Percentiles rank a stretch among this genome's conserved stretches.
Evolutionary conservation across 257 asterid genomes (phyloP).

Genomic region (Solanum bukasovii): DNA sequence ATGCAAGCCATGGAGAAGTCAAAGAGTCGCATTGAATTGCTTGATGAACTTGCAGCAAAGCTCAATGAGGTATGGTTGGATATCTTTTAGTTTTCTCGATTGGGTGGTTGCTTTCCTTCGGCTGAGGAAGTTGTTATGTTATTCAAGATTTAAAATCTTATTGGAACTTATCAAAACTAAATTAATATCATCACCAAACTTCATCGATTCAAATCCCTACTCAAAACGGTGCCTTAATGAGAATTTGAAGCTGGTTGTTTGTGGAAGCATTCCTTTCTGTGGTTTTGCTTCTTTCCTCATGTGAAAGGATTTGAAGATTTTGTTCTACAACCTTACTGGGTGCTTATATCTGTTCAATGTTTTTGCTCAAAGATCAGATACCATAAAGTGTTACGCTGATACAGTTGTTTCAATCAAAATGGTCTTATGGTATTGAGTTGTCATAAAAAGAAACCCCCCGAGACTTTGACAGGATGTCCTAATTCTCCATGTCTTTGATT

Average conservation of each 20-base stretch:
- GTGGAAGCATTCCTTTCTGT: not conserved
- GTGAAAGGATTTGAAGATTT: not conserved
- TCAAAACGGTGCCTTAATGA: not conserved
- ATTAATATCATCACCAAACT: not conserved
- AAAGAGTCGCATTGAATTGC: slow-evolving; percentile 68
- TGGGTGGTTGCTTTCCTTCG: not conserved
- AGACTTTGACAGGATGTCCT: not conserved
- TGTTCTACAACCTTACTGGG: not conserved
- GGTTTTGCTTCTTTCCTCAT: not conserved
- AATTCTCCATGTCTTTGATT: not conserved
- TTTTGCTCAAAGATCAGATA: not conserved
- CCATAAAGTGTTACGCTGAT: not conserved
- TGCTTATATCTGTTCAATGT: not conserved
- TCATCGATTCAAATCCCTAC: not conserved
- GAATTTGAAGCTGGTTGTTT: not conserved
- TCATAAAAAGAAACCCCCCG: not conserved
- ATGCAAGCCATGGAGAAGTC: slow-evolving; percentile 84
- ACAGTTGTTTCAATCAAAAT: not conserved
- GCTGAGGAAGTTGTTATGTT: not conserved
- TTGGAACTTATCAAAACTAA: not conserved
- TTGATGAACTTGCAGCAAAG: slow-evolving; percentile 63
- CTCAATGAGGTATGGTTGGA: slow-evolving; percentile 51
- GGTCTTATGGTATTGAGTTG: not conserved
- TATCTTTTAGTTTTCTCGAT: not conserved
- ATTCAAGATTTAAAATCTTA: not conserved